Evolutionary conservation across 2,329 filamentous ascomycete species (phyloP).

Genomic region (Sclerotinia nivalis): DNA sequence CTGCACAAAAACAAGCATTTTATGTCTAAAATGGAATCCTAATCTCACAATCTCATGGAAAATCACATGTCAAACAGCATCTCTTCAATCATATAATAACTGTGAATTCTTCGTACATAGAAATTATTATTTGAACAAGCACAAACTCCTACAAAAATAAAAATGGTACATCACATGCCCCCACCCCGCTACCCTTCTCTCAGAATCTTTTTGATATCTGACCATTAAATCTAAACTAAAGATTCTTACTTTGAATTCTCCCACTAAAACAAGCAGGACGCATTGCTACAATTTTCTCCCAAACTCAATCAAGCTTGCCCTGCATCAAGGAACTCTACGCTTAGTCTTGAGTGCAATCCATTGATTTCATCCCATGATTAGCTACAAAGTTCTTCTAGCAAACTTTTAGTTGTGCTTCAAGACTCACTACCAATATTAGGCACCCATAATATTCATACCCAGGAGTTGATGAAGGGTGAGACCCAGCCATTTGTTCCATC

Average conservation of each 20-base stretch:
- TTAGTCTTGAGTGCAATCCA: not conserved
- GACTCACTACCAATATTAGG: no score
- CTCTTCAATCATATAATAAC: not conserved
- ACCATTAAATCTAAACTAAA: no score
- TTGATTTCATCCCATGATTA: no score
- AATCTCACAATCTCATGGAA: not conserved
- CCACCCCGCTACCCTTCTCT: not conserved
- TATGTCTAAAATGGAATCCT: not conserved
- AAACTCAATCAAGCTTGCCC: not conserved
- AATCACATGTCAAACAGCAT: not conserved
- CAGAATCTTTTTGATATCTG: not conserved
- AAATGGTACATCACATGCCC: not conserved
- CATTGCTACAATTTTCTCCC: not conserved
- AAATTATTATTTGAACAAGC: not conserved
- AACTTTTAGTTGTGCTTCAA: no score
- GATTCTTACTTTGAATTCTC: not conserved
- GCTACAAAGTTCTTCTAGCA: no score
- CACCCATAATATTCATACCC: no score
- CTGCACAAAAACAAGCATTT: not conserved
- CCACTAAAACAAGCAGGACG: not conserved
- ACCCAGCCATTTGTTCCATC: no score
- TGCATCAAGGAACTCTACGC: not conserved
- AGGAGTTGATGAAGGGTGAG: no score
- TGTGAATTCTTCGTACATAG: not conserved
- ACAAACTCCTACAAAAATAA: not conserved